Conservation (phyloP, 78 protist species). For the Monosiga brevicollis region DNA sequence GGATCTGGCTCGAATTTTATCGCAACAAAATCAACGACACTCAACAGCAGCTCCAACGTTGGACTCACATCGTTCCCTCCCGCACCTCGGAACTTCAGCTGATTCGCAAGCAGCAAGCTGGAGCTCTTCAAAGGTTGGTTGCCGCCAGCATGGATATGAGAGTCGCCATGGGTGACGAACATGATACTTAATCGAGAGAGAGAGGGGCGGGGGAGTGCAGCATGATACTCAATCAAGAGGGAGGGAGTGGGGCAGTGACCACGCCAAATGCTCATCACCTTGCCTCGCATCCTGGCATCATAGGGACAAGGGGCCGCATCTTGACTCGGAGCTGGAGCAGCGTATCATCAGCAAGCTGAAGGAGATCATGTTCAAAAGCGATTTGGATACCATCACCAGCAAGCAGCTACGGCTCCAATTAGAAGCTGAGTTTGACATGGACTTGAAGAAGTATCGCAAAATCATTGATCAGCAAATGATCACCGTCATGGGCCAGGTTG, state of each 20-base stretch:
- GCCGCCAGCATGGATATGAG: background rate
- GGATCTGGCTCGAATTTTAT: too few species aligned
- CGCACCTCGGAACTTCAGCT: too few species aligned
- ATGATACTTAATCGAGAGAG: background rate
- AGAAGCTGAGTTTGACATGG: constrained; percentile 6
- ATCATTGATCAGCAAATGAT: constrained; percentile 30
- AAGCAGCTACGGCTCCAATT: constrained; percentile 13
- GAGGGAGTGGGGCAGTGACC: background rate
- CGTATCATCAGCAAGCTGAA: background rate
- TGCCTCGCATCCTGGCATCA: background rate
- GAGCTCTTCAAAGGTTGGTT: too few species aligned
- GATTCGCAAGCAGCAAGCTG: too few species aligned
- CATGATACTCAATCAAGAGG: background rate
- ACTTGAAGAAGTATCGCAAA: background rate
- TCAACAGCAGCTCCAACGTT: too few species aligned
- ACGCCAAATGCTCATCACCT: background rate
- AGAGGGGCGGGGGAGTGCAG: background rate
- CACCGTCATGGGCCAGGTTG: constrained; percentile 30
- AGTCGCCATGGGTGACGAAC: background rate
- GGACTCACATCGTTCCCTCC: too few species aligned
- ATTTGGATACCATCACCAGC: constrained; percentile 11
- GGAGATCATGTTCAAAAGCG: constrained; percentile 6
- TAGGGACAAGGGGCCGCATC: background rate
- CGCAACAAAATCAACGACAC: too few species aligned
- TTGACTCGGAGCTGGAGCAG: background rate